Evolutionary conservation across 371 early-diverging fungal genomes (phyloP), one percentile per base, ranked within the genome.

Genomic region (Mortierella sp.): DNA sequence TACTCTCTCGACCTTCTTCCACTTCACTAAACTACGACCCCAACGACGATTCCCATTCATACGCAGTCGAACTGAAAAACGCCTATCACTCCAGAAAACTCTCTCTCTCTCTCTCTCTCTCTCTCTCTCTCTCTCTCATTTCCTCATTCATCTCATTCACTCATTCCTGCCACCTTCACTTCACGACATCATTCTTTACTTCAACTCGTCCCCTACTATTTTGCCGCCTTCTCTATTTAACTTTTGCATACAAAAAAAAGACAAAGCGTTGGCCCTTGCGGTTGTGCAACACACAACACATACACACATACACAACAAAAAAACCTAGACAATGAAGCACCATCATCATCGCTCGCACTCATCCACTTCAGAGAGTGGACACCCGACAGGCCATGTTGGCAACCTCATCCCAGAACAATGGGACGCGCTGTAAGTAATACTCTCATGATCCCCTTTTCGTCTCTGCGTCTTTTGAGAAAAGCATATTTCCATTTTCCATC

Each of bases 391-490:
- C 45, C 81, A 80, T 71, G 68, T 77, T 66, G 79, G 78, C 10
- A 71, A 47, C 67, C 73, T 82, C 24, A 78, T 73, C 14, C 83
- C 74, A 24, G 78, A 78, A 16, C 83, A 82, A 68, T 82, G 78
- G 75, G 78, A 78, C 22, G 79, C 83, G 0, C 73, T 82, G 83
- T 82, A 78, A 78, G 83, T 73, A 31, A n/a, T 50, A 7, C n/a
- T 31, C 19, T 24, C 48, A 16, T 10, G 31, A 22, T 2, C 16
- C 3, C 48, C 8, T 43, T 8, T 7, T 24, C 24, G 4, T 34
- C 22, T 4, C 10, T 31, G 34, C 9, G 7, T 4, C 3, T 5
- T 19, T 22, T 22, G 61, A 61, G 19, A 53, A 8, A 53, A 0
- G 47, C 0, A 29, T 19, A 45, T 50, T 16, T 52, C 29, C 31